Conservation (phyloP, 257 asterid genomes). For the Anisodus acutangulus region DNA sequence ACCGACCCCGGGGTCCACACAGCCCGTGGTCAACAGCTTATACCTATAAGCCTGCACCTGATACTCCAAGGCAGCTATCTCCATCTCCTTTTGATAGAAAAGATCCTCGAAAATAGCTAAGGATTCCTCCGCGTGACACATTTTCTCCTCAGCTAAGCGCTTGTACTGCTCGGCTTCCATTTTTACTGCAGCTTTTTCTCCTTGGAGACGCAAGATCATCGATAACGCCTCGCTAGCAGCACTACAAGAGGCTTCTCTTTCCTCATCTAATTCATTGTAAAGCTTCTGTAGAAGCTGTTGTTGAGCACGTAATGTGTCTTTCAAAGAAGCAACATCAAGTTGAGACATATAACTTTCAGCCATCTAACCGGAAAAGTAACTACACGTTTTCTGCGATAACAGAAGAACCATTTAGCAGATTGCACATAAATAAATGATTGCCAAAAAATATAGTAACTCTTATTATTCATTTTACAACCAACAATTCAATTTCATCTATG, state of each 20-base stretch:
- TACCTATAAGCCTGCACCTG: slow-evolving; percentile 80
- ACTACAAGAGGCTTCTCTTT: slow-evolving; percentile 82
- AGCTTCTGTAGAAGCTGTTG: slow-evolving; percentile 80
- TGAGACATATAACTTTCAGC: slow-evolving; percentile 51
- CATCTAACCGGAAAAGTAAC: slow-evolving; percentile 40
- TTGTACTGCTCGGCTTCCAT: slow-evolving; percentile 95
- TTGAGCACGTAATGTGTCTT: slow-evolving; percentile 74
- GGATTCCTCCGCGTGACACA: slow-evolving; percentile 85
- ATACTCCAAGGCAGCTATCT: slow-evolving; percentile 70
- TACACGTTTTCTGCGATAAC: background rate
- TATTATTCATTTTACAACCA: background rate
- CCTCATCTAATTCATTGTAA: slow-evolving; percentile 81
- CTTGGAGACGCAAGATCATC: slow-evolving; percentile 81
- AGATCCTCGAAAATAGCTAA: slow-evolving; percentile 78
- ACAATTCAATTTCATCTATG: background rate
- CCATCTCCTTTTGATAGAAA: slow-evolving; percentile 86
- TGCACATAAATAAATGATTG: background rate
- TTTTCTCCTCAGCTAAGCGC: slow-evolving; percentile 82
- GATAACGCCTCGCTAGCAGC: slow-evolving; percentile 87
- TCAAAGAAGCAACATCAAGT: slow-evolving; percentile 52
- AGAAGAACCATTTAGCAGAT: slow-evolving; percentile 29
- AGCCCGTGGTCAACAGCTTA: slow-evolving; percentile 69
- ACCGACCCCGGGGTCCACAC: slow-evolving; percentile 55
- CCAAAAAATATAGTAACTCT: no score
- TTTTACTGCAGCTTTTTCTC: slow-evolving; percentile 80